These are phyloP conservation scores for Oldenlandia corymbosa DNA, from an alignment of 257 asterid genomes.

Conservation along the genomic window DNA sequence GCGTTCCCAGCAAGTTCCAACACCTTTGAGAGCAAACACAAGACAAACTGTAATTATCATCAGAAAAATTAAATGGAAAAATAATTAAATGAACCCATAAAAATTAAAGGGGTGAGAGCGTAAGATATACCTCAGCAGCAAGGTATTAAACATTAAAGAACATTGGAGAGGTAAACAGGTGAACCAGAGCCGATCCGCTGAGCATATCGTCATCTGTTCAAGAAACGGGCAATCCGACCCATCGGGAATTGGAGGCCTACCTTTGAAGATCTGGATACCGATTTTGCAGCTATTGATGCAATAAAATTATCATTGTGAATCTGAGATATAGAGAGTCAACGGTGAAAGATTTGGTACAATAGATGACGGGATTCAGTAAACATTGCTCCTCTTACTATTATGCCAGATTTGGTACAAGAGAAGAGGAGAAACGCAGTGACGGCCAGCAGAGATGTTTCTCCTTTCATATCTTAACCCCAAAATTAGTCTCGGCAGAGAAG, in stretches of 20 bases:
- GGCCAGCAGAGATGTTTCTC: no score
- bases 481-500: no score
- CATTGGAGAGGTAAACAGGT: slow-evolving; percentile 62
- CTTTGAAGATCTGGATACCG: slow-evolving; percentile 49
- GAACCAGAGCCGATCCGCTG: slow-evolving; percentile 65
- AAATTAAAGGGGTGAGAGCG: neutral
- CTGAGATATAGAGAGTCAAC: no score
- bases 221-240: slow-evolving; percentile 56
- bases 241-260: slow-evolving; percentile 63
- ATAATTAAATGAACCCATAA: neutral
- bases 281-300: slow-evolving; percentile 38
- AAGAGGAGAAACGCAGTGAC: no score
- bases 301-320: no score
- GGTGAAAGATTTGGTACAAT: no score
- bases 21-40: slow-evolving; percentile 20
- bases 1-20: slow-evolving; percentile 73
- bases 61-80: neutral
- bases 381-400: no score
- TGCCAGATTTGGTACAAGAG: no score
- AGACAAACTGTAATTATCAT: neutral
- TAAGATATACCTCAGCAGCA: slow-evolving; percentile 43
- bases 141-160: slow-evolving; percentile 54
- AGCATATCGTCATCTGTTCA: slow-evolving; percentile 52
- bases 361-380: no score
- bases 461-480: no score